Percentiles rank a stretch among this genome's conserved stretches.
Evolutionary conservation across 2,329 filamentous ascomycete species (phyloP).

Genomic region (Neofusicoccum laricinum): DNA sequence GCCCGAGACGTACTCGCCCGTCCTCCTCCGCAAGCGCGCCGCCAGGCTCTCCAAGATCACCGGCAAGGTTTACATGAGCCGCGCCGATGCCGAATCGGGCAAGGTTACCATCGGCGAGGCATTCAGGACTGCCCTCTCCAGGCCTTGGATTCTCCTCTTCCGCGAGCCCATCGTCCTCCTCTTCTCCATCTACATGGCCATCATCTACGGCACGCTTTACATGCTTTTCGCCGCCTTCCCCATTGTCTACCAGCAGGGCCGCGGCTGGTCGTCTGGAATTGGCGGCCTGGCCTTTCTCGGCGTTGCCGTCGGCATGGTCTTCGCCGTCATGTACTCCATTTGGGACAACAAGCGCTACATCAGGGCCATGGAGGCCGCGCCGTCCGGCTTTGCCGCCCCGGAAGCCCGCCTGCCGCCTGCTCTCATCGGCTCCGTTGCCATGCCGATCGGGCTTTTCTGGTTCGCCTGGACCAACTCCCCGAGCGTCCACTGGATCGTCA

Average conservation of each 20-base stretch:
- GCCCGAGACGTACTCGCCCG: slow-evolving; percentile 61
- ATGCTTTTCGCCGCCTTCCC: slow-evolving; percentile 50
- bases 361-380: slow-evolving; percentile 41
- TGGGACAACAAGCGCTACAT: slow-evolving; percentile 36
- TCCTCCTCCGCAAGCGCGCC: slow-evolving; percentile 61
- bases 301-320: slow-evolving; percentile 43
- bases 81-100: slow-evolving; percentile 12
- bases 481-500: slow-evolving; percentile 53
- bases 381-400: slow-evolving; percentile 13
- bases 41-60: slow-evolving; percentile 58
- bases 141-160: slow-evolving; percentile 49
- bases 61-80: slow-evolving; percentile 42
- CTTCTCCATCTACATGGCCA: slow-evolving; percentile 47
- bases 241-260: slow-evolving; percentile 57
- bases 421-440: slow-evolving; percentile 35
- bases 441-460: slow-evolving; percentile 65
- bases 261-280: slow-evolving; percentile 50
- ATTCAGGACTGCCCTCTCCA: slow-evolving; percentile 47
- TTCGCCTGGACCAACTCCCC: slow-evolving; percentile 64
- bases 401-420: slow-evolving; percentile 18
- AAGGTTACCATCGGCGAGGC: slow-evolving; percentile 12
- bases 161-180: slow-evolving; percentile 51
- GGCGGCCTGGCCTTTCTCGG: slow-evolving; percentile 50
- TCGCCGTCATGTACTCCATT: slow-evolving; percentile 41
- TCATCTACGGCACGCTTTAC: slow-evolving; percentile 53